Evolutionary conservation across 371 early-diverging fungal species (phyloP), one percentile per base, ranked within the genome.

Genomic region (Mortierella polycephala): DNA sequence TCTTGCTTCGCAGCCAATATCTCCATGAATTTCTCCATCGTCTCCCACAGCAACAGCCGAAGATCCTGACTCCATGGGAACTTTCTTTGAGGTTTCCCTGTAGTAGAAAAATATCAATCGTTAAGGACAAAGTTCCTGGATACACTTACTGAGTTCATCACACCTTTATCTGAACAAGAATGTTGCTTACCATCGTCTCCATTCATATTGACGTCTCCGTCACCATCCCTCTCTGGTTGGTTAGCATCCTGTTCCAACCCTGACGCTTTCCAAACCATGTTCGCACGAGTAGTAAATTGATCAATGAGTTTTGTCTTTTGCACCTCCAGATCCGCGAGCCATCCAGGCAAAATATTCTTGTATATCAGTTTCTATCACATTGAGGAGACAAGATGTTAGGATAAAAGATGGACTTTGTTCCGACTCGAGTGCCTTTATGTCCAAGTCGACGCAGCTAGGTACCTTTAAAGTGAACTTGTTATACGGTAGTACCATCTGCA

Each of bases 401-500:
- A 30, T n/a, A 12, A 1, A 14, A 20, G 21, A 5, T 45, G 16
- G 16, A 6, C 11, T 41, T 13, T 18, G 16, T 37, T 16, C 3
- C 10, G 13, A 45, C 18, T 23, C 41, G 39, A 46, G 12, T 84
- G 83, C 47, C 84, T 30, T 30, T 0, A 11, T 39, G 4, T 13
- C 14, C 23, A 23, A 20, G 14, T 3, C 6, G 11, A 39, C 8
- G 7, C 5, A 5, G 14, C 37, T 11, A 50, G 30, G 60, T 84
- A 88, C 88, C 64, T 66, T 76, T 3, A 88, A 53, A 0, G 89
- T 88, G 54, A 82, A 87, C 54, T 82, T 74, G 62, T 86, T 85
- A 58, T 86, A 88, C 0, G 87, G 89, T 10, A 89, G 65, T n/a
- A 86, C 76, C 0, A 56, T 55, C 81, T 86, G 85, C n/a, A 89